Conservation (phyloP, 441 rosid genomes). For the Adansonia grandidieri region DNA sequence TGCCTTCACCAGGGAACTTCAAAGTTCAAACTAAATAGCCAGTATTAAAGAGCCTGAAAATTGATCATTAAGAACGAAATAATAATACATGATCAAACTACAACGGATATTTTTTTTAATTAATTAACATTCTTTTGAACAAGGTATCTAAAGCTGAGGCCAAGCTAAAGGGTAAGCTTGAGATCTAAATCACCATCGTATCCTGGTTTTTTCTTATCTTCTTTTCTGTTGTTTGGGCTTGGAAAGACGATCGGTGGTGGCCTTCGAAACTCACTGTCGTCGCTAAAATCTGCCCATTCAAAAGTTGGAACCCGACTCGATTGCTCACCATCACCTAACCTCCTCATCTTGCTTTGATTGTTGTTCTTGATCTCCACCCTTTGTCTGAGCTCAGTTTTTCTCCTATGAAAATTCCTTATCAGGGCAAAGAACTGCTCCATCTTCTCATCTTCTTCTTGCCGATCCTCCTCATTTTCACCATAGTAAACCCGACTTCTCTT, state of each 20-base stretch:
- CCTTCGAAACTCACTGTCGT: slow-evolving; percentile 31
- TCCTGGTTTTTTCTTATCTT: slow-evolving; percentile 2
- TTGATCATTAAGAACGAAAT: too few species aligned
- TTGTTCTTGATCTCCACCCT: not conserved
- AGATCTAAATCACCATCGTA: slow-evolving; percentile 35
- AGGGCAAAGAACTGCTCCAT: slow-evolving; percentile 48
- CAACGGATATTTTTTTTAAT: not conserved
- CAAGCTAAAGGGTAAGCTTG: slow-evolving; percentile 37
- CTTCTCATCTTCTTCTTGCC: slow-evolving; percentile 38
- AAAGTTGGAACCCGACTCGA: slow-evolving; percentile 51
- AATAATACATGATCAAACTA: too few species aligned
- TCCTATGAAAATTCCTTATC: slow-evolving; percentile 38
- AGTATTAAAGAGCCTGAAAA: too few species aligned
- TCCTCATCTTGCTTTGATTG: slow-evolving; percentile 18
- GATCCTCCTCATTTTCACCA: not conserved
- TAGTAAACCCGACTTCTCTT: not conserved
- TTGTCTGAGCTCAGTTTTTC: slow-evolving; percentile 21
- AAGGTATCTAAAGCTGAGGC: not conserved
- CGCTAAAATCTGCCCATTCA: slow-evolving; percentile 46
- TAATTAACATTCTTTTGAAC: not conserved
- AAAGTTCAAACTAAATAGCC: too few species aligned
- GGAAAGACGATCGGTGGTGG: slow-evolving; percentile 28
- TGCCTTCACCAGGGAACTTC: not conserved
- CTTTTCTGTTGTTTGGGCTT: not conserved
- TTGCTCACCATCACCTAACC: not conserved